These are phyloP conservation scores for Chytridiales sp. DNA, from an alignment of 371 early-diverging fungal species.

Conservation along the genomic window DNA sequence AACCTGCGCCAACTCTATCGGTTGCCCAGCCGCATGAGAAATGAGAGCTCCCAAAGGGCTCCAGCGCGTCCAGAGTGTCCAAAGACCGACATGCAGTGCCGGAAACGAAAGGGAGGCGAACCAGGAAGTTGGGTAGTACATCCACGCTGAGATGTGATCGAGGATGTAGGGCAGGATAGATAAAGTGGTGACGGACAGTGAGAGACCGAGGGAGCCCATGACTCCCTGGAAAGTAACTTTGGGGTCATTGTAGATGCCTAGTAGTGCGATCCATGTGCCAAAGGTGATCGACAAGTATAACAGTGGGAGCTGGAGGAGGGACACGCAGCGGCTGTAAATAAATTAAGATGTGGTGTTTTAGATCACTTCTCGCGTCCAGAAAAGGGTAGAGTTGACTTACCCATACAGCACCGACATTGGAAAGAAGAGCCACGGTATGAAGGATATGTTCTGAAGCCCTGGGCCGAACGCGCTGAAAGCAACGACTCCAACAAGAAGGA, in stretches of 20 bases:
- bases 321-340: constrained; percentile 5
- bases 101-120: constrained; percentile 11
- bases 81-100: neutral
- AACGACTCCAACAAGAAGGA: neutral
- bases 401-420: constrained; percentile 3
- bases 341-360: neutral
- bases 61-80: constrained; percentile 1
- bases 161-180: neutral
- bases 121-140: constrained; percentile 13
- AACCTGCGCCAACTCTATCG: constrained; percentile 6
- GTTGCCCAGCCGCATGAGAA: neutral
- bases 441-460: constrained; percentile 1
- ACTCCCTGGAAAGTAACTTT: neutral
- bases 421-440: neutral
- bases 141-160: constrained; percentile 1
- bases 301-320: neutral
- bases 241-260: constrained; percentile 3
- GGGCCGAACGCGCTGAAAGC: constrained; percentile 8
- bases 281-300: neutral
- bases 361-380: neutral
- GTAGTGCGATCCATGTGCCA: constrained; percentile 6
- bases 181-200: neutral
- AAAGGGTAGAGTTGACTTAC: too few relatives aligned
- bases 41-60: neutral
- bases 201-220: neutral